Percentiles rank a stretch among this genome's conserved stretches.
Evolutionary conservation across 257 asterid genomes (phyloP).

Genomic region (Pogostemon cablin): DNA sequence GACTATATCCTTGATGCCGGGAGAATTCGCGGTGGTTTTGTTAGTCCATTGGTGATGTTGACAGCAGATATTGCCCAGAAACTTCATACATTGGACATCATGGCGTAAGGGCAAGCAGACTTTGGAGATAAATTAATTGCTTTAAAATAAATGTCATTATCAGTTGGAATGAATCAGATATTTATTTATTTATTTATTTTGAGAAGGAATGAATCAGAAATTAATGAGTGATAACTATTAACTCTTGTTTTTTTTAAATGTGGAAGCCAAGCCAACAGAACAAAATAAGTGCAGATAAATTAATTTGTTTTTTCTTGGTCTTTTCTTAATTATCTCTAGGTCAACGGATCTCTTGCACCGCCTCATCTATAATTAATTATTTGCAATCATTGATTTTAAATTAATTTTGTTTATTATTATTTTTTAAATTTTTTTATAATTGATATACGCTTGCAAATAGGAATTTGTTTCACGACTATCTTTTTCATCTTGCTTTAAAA

Average conservation of each 20-base stretch:
- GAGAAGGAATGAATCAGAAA: slow-evolving; percentile 22
- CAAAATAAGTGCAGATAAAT: background rate
- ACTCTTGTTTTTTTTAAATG: background rate
- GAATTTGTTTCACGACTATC: background rate
- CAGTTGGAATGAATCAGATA: slow-evolving; percentile 27
- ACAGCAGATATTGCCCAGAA: background rate
- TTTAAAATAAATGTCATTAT: slow-evolving; percentile 19
- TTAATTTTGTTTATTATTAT: background rate
- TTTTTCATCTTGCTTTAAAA: background rate
- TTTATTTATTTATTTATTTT: no score
- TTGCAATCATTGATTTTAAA: background rate
- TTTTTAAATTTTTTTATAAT: background rate
- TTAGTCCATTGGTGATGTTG: slow-evolving; percentile 8
- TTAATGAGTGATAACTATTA: background rate
- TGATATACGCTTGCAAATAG: background rate
- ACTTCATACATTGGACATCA: background rate
- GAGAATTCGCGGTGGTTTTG: background rate
- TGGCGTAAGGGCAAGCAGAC: background rate
- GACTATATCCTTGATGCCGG: background rate
- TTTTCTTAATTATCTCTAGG: background rate
- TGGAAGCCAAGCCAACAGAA: background rate
- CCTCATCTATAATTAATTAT: background rate
- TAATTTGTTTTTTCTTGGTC: background rate
- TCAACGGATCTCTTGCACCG: slow-evolving; percentile 19
- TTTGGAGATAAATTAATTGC: background rate